Conservation (phyloP, 257 asterid species). For the Primulina eburnea region DNA sequence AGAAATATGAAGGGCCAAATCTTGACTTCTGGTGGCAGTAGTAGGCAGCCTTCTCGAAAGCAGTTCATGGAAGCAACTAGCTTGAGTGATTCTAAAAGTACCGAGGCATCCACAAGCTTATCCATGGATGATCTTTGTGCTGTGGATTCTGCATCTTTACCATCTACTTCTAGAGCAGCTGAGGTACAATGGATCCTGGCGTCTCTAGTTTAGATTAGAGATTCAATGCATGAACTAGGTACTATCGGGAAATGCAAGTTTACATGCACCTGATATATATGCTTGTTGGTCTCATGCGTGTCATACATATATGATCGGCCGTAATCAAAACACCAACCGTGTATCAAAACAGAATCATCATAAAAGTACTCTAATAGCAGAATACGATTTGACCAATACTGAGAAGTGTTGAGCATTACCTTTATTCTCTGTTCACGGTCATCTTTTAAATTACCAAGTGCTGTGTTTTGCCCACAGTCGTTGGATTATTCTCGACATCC, state of each 20-base stretch:
- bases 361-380: neutral
- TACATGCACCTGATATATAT: neutral
- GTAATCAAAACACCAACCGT: neutral
- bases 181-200: slow-evolving; percentile 48
- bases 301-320: neutral
- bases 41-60: slow-evolving; percentile 64
- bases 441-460: slow-evolving; percentile 7
- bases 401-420: neutral
- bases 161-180: slow-evolving; percentile 64
- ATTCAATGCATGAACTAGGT: neutral
- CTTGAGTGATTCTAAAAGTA: slow-evolving; percentile 62
- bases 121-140: slow-evolving; percentile 50
- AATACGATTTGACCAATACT: neutral
- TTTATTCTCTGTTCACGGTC: neutral
- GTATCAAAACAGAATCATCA: neutral
- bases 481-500: slow-evolving; percentile 58
- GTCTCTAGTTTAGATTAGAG: neutral
- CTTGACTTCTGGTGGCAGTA: slow-evolving; percentile 46
- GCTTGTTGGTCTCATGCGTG: neutral
- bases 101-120: slow-evolving; percentile 59
- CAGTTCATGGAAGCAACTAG: slow-evolving; percentile 56
- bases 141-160: slow-evolving; percentile 57
- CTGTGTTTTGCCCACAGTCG: slow-evolving; percentile 32
- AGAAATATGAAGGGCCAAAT: slow-evolving; percentile 60
- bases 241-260: neutral